Evolutionary conservation across 164 flowering plant species (phyloP), one percentile per base, ranked within the genome.

Genomic region (Liriodendron chinense): DNA sequence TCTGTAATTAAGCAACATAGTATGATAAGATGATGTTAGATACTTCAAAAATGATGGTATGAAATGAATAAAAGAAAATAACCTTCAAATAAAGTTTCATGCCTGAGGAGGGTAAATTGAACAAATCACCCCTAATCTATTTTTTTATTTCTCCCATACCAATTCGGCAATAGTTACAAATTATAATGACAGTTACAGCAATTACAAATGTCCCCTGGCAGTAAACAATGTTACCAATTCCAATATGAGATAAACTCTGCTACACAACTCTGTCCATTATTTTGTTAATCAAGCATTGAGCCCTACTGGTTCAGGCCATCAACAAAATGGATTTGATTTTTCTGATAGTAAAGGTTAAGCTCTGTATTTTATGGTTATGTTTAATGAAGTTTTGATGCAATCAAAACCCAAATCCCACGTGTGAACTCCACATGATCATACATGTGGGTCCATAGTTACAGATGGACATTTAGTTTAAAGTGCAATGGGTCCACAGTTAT

Each of bases 1-100:
- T 86, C 90, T 88, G 83, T 18, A 75, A 80, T 65, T 20, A 80
- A 50, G 16, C 20, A 74, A 68, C 20, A 69, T 69, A 69, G 43
- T 47, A 16, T 14, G 10, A 2, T 24, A 4, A 22, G 8, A 68
- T 26, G 16, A 26, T 9, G 21, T 53, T 0, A 1, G 12, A 53
- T 53, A 2, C 59, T 53, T 53, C 59, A 16, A 53, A 34, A 12
- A 53, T 53, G 18, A 53, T 16, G 2, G 59, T 8, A 53, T 16
- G 59, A 53, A 53, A 53, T 53, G 59, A 53, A 16, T 53, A 12
- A 53, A 53, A 53, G 59, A 53, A 34, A 53, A 53, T 14, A 53
- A 53, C 59, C 59, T 12, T 53, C 59, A 12, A 12, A 53, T 53
- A 53, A 53, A 12, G 59, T 53, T 53, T 53, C 43, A 16, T 53